Conservation (phyloP, 2,329 filamentous ascomycete species). For the Fusarium sp. region DNA sequence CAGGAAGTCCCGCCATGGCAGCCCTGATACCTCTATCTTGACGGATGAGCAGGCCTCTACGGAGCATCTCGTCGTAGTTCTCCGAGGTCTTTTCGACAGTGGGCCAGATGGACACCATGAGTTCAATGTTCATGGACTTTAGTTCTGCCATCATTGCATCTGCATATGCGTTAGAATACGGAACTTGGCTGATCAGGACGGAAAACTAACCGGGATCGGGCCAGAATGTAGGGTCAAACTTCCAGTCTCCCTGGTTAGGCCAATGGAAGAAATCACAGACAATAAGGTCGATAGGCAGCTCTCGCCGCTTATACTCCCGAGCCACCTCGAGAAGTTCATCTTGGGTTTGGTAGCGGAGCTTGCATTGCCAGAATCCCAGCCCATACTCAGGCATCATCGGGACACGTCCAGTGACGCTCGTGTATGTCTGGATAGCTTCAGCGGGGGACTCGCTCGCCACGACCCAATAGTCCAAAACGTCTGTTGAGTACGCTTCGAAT, state of each 20-base stretch:
- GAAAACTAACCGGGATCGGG: slow-evolving; percentile 62
- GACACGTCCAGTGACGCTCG: slow-evolving; percentile 63
- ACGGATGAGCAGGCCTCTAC: slow-evolving; percentile 66
- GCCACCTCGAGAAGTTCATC: slow-evolving; percentile 69
- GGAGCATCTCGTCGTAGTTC: slow-evolving; percentile 69
- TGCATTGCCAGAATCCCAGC: slow-evolving; percentile 74
- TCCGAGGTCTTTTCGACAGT: slow-evolving; percentile 67
- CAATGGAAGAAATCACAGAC: slow-evolving; percentile 75
- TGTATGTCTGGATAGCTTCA: slow-evolving; percentile 65
- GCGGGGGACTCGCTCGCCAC: slow-evolving; percentile 64
- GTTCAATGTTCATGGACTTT: slow-evolving; percentile 64
- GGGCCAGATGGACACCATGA: slow-evolving; percentile 76
- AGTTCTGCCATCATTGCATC: slow-evolving; percentile 71
- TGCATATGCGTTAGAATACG: background rate
- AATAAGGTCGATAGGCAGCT: slow-evolving; percentile 68
- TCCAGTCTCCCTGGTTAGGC: slow-evolving; percentile 73
- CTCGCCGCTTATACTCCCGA: slow-evolving; percentile 63
- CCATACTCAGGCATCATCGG: slow-evolving; percentile 76
- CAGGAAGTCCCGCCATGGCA: slow-evolving; percentile 62
- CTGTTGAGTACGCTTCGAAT: slow-evolving; percentile 67
- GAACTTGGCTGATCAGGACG: background rate
- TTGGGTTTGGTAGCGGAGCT: slow-evolving; percentile 70
- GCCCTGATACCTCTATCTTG: slow-evolving; percentile 66
- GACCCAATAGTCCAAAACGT: slow-evolving; percentile 69
- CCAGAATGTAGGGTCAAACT: slow-evolving; percentile 70